Evolutionary conservation across 2,329 filamentous ascomycete genomes (phyloP), one percentile per base, ranked within the genome.

Genomic region (Aspergillus puulaauensis): DNA sequence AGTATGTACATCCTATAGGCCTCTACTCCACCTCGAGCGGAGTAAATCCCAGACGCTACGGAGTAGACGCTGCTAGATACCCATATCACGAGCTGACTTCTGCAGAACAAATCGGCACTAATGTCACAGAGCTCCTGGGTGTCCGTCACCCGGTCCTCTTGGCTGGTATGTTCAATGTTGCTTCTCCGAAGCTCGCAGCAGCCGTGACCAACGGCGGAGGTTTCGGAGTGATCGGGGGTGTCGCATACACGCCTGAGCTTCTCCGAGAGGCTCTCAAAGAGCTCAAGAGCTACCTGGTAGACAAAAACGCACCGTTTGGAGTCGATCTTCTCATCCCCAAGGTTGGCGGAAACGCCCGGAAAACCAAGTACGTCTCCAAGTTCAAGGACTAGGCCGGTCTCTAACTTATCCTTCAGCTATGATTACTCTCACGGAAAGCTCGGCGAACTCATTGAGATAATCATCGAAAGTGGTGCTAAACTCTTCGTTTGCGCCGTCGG

Each of bases 341-440:
- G 80, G 91, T 99, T 61, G 95, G 95, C 63, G 95, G 93, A 68
- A 92, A 83, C 72, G 95, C 95, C 61, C 86, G 95, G 72, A 97
- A 97, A 85, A 97, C 93, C 70, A 98, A 97, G 87, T 89, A 77
- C 72, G 77, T 60, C 3, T 4, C 12, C 15, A 12, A 11, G 33
- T 7, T 51, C 24, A 39, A 6, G 12, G n/a, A 27, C 9, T 24
- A 11, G 27, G 27, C 9, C 27, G 1, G 27, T 9, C 27, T 9
- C 27, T 31, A 31, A 31, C 27, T 31, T 31, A 9, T 4, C 27
- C 27, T 63, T 57, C 70, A 97, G 93, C 86, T 96, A 98, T 79
- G 95, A 99, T 80, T 99, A 99, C 83, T 99, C 95, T 72, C 98
- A 99, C 83, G 95, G 95, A 76, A 98, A 98, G 81, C 90, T 99